Conservation (phyloP, 441 rosid genomes). For the Croton laevigatus region DNA sequence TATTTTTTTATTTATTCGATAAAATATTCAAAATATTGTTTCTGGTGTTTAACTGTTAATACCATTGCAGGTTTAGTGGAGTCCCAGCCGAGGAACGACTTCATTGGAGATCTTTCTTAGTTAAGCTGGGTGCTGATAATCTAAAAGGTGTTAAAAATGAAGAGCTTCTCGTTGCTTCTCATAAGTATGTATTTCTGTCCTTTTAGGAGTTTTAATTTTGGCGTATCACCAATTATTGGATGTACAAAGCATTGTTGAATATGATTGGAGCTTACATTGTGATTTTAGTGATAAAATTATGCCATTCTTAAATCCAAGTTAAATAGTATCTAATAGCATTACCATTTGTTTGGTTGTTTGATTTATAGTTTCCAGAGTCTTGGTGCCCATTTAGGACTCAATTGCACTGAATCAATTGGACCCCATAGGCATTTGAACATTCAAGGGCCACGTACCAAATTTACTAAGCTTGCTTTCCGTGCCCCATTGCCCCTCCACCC, state of each 20-base stretch:
- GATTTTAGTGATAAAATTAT: not conserved
- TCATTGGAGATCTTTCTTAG: constrained; percentile 90
- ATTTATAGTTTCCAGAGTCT: not conserved
- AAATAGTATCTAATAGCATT: not conserved
- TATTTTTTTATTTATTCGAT: too few species aligned
- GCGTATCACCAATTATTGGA: not conserved
- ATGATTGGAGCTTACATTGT: not conserved
- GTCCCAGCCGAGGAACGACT: constrained; percentile 90
- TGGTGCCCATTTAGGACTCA: not conserved
- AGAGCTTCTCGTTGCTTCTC: constrained; percentile 95
- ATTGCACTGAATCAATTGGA: not conserved
- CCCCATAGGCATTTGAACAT: not conserved
- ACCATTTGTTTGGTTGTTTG: not conserved
- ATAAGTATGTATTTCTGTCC: constrained; percentile 52
- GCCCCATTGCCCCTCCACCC: too few species aligned
- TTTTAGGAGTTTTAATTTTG: constrained; percentile 3
- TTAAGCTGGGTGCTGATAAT: constrained; percentile 90
- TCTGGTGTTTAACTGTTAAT: not conserved
- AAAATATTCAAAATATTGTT: not conserved
- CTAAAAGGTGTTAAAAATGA: constrained; percentile 87
- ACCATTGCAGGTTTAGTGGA: constrained; percentile 74
- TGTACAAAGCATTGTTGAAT: not conserved
- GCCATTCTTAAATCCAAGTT: not conserved
- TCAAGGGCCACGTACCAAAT: too few species aligned
- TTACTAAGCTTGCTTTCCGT: too few species aligned